A percentile compares a stretch with the other conserved stretches of the same genome.
Evolutionary conservation across 352 stramenopile species (phyloP).

Genomic region (Peronospora farinosa): DNA sequence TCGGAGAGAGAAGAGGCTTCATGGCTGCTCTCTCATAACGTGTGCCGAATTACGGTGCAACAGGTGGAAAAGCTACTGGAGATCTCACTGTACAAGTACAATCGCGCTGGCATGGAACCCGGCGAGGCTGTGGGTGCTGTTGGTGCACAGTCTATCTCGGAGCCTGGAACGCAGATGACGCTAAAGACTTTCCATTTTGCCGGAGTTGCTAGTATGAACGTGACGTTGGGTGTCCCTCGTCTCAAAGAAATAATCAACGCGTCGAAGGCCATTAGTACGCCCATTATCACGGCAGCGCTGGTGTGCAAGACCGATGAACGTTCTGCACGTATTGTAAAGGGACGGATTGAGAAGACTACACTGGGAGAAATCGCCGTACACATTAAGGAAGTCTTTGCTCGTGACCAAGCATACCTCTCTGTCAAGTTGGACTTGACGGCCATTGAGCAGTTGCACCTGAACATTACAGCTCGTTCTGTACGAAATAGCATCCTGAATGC

Average conservation of each 20-base stretch:
- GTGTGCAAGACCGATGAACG: slow-evolving; percentile 95
- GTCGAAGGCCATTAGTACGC: slow-evolving; percentile 97
- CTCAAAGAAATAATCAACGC: slow-evolving; percentile 97
- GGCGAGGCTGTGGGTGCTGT: slow-evolving; percentile 96
- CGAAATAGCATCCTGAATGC: slow-evolving; percentile 89
- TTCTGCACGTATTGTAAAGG: slow-evolving; percentile 97
- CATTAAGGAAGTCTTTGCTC: slow-evolving; percentile 97
- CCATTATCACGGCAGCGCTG: slow-evolving; percentile 98
- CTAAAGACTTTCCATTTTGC: slow-evolving; percentile 99
- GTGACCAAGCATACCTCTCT: slow-evolving; percentile 91
- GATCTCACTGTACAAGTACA: slow-evolving; percentile 78
- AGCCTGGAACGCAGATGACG: slow-evolving; percentile 95
- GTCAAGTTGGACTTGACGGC: slow-evolving; percentile 96
- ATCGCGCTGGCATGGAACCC: slow-evolving; percentile 87
- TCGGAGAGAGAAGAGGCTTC: slow-evolving; percentile 66
- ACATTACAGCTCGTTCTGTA: slow-evolving; percentile 90
- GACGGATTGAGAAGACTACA: slow-evolving; percentile 98
- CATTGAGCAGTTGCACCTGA: slow-evolving; percentile 95
- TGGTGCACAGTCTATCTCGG: slow-evolving; percentile 95
- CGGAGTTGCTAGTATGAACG: slow-evolving; percentile 99
- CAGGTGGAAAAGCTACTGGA: slow-evolving; percentile 79
- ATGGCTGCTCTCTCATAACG: slow-evolving; percentile 86
- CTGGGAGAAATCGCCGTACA: slow-evolving; percentile 93
- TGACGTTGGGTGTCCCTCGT: slow-evolving; percentile 98
- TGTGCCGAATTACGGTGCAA: slow-evolving; percentile 82